Evolutionary conservation across 2,329 filamentous ascomycete genomes (phyloP).

Genomic region (Penicillium oxalicum): DNA sequence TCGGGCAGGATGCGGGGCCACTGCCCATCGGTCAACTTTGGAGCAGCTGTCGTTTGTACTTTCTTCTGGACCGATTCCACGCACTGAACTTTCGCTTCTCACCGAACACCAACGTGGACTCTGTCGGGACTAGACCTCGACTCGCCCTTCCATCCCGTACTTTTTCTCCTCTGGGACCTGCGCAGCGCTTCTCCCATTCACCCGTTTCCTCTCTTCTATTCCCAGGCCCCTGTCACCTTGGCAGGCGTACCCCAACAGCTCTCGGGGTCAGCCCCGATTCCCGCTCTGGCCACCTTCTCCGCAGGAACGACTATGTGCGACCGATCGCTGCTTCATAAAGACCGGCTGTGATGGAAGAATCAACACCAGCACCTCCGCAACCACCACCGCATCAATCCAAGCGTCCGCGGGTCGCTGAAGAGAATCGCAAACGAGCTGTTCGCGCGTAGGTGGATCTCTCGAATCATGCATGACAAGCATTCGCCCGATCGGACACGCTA

Average conservation of each 20-base stretch:
- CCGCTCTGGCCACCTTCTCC: constrained; percentile 9
- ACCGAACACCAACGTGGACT: neutral
- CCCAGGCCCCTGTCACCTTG: neutral
- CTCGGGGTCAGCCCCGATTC: neutral
- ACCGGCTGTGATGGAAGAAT: constrained; percentile 27
- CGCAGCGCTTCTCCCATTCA: too few relatives aligned
- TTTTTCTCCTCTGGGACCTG: too few relatives aligned
- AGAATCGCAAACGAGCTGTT: constrained; percentile 38
- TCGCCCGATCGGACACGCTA: constrained; percentile 5
- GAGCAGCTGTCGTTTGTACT: too few relatives aligned
- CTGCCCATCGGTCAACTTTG: neutral
- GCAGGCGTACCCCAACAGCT: neutral
- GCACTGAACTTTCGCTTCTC: neutral
- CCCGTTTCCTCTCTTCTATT: neutral
- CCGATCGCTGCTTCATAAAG: constrained; percentile 20
- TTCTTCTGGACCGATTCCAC: too few relatives aligned
- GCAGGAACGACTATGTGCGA: constrained; percentile 21
- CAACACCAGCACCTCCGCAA: constrained; percentile 22
- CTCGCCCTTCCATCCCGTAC: too few relatives aligned
- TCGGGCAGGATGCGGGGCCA: too few relatives aligned
- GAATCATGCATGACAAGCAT: neutral
- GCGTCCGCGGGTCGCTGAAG: constrained; percentile 37
- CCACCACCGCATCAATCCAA: constrained; percentile 22
- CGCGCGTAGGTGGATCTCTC: constrained; percentile 31
- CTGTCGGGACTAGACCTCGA: neutral